Percentiles rank a stretch among this genome's conserved stretches.
Conservation (phyloP, 208 protist species). For the Wallacemonas sp. region DNA sequence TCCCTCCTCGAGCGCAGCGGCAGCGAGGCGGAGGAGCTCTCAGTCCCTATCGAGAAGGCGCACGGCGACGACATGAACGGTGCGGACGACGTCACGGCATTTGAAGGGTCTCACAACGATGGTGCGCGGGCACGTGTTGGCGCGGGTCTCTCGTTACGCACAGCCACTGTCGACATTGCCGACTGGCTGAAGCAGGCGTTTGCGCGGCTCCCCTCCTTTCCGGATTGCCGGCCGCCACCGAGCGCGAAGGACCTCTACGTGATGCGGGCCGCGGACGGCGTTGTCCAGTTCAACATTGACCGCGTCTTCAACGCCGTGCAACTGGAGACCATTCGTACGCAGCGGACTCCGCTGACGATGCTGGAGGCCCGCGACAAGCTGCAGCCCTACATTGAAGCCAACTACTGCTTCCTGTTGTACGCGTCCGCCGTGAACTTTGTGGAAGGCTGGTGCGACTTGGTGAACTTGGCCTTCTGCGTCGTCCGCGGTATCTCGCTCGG, state of each 20-base stretch:
- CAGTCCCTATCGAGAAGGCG: background rate
- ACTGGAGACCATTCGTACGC: constrained; percentile 32
- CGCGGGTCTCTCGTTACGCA: constrained; percentile 19
- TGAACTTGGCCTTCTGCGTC: constrained; percentile 48
- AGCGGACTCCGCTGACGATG: constrained; percentile 37
- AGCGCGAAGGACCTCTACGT: constrained; percentile 53
- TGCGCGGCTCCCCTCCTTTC: constrained; percentile 55
- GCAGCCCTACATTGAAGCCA: constrained; percentile 61
- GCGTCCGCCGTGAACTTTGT: constrained; percentile 70
- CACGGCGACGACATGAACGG: constrained; percentile 3
- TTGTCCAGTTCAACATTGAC: constrained; percentile 74
- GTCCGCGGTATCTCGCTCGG: constrained; percentile 36
- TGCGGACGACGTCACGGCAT: too few species aligned
- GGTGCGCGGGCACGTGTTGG: too few species aligned
- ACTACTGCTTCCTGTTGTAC: constrained; percentile 78
- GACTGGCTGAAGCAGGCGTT: constrained; percentile 66
- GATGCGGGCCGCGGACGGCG: constrained; percentile 43
- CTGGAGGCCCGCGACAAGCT: constrained; percentile 50
- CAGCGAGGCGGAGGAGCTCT: constrained; percentile 9
- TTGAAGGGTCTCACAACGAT: too few species aligned
- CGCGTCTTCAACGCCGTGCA: constrained; percentile 57
- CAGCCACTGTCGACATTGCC: constrained; percentile 40
- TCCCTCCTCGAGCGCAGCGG: constrained; percentile 40
- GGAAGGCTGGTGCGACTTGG: constrained; percentile 72
- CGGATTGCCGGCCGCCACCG: constrained; percentile 34